Percentiles rank a stretch among this genome's conserved stretches.
phyloP scores from a whole-genome alignment of 768 basidiomycete genomes.

The Gloeopeniophorella convolvens region DNA sequence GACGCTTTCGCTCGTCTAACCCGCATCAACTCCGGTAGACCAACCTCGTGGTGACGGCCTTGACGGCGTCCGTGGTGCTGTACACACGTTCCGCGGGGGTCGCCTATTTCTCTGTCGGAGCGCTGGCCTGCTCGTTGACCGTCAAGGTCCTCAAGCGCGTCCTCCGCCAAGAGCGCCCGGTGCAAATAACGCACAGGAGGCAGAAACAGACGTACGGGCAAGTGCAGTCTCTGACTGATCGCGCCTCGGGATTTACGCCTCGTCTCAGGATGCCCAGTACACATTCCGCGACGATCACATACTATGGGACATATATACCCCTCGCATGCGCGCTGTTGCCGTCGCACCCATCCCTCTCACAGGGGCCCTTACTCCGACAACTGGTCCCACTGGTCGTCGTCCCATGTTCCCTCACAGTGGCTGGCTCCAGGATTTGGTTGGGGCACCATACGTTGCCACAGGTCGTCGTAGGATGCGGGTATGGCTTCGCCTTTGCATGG shows the following conservation, averaged over 20 bases:
- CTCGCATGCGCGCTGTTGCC: conserved; percentile 55
- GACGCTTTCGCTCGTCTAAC: conserved; percentile 5
- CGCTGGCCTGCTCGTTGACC: conserved; percentile 45
- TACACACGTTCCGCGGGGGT: conserved; percentile 60
- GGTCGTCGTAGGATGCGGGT: conserved; percentile 50
- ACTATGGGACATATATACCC: conserved; percentile 52
- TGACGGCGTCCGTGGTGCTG: conserved; percentile 45
- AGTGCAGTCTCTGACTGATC: conserved; percentile 19
- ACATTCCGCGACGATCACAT: conserved; percentile 65
- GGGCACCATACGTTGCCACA: conserved; percentile 73
- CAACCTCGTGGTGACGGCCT: conserved; percentile 45
- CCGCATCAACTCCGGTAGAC: conserved; percentile 38
- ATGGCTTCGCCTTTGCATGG: conserved; percentile 47
- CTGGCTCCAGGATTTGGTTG: conserved; percentile 64
- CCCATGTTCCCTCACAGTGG: conserved; percentile 50
- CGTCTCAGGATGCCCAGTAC: conserved; percentile 72
- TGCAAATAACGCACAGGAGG: conserved; percentile 27
- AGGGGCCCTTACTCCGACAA: conserved; percentile 32
- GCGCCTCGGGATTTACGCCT: neutral
- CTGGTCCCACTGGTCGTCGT: conserved; percentile 41
- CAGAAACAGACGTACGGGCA: conserved; percentile 65
- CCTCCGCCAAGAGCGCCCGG: conserved; percentile 62
- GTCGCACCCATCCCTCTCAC: conserved; percentile 47
- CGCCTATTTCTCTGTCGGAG: conserved; percentile 53
- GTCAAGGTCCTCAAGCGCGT: conserved; percentile 57